A percentile compares a stretch with the other conserved stretches of the same genome.
phyloP scores from a whole-genome alignment of 176 grass and related monocot species.

The Olyra latifolia region DNA sequence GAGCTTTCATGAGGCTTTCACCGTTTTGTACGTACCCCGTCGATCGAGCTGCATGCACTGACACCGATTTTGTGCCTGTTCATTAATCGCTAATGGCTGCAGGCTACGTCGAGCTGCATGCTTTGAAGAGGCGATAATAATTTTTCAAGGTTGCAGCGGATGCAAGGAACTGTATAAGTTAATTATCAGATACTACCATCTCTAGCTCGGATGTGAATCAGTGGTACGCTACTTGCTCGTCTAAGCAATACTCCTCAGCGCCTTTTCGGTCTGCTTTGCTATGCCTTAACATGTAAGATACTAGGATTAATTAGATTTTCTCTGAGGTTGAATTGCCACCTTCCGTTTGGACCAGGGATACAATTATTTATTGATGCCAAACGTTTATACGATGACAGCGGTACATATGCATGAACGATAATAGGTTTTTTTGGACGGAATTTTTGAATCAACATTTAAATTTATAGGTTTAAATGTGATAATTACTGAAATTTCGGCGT shows the following conservation, averaged over 20 bases:
- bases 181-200: not conserved
- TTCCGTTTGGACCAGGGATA: not conserved
- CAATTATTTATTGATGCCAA: no score
- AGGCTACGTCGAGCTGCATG: no score
- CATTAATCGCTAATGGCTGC: not conserved
- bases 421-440: no score
- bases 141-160: not conserved
- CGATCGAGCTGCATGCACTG: not conserved
- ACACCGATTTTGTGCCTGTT: not conserved
- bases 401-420: no score
- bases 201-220: slow-evolving; percentile 10
- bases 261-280: not conserved
- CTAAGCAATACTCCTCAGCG: not conserved
- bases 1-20: not conserved
- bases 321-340: not conserved
- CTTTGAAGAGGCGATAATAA: no score
- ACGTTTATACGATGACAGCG: no score
- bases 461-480: no score
- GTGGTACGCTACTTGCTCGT: not conserved
- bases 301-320: not conserved
- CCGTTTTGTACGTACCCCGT: not conserved
- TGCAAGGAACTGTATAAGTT: slow-evolving; percentile 1
- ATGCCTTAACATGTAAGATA: not conserved
- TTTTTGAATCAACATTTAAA: no score
- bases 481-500: no score